These are phyloP conservation scores for Pugionium dolabratum DNA, from an alignment of 345 rosid genomes.

Conservation along the genomic window DNA sequence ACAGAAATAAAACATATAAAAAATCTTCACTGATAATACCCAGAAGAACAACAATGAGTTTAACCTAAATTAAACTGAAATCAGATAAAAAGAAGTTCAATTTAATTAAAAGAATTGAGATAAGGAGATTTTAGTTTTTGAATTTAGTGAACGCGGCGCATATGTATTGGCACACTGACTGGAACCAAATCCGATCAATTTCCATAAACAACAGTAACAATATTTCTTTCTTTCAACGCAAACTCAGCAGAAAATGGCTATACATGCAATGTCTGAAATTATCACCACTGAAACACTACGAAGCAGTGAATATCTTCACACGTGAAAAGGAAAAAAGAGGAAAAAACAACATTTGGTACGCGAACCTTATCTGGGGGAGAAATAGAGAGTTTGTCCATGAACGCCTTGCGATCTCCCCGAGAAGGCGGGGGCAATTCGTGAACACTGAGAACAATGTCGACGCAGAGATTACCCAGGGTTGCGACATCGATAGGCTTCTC, in stretches of 20 bases:
- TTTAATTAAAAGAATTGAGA: not conserved
- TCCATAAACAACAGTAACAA: not conserved
- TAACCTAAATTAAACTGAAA: not conserved
- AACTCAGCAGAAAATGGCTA: not conserved
- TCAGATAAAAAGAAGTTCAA: not conserved
- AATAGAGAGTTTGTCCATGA: constrained; percentile 68
- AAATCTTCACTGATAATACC: constrained; percentile 20
- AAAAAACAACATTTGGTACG: not conserved
- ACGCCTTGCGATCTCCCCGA: constrained; percentile 53
- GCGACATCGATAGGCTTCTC: constrained; percentile 68
- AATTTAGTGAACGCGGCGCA: not conserved
- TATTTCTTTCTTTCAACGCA: not conserved
- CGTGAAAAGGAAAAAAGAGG: not conserved
- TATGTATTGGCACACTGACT: not conserved
- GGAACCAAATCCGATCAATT: not conserved
- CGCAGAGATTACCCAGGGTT: constrained; percentile 91
- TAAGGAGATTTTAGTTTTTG: not conserved
- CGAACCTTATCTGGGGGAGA: constrained; percentile 89
- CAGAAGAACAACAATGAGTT: not conserved
- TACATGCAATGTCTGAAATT: not conserved
- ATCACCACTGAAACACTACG: not conserved
- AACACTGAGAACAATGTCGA: constrained; percentile 87
- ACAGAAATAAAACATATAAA: not conserved
- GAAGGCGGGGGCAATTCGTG: constrained; percentile 74
- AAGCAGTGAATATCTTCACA: not conserved